Evolutionary conservation across 257 asterid species (phyloP).

Genomic region (Nyctanthes arbortristis): DNA sequence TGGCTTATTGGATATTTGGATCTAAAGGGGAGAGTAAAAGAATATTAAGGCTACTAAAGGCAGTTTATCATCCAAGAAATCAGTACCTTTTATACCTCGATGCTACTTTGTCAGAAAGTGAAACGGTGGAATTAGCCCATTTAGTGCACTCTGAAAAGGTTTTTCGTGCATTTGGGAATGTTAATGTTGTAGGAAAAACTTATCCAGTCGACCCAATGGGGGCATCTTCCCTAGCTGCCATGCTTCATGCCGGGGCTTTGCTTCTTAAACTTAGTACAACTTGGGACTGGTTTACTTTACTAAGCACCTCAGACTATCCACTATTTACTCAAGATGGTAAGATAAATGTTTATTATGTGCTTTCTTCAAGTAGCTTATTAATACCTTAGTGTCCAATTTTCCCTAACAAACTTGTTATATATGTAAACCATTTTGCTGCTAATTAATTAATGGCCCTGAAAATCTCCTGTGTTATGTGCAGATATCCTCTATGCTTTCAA

Average conservation of each 20-base stretch:
- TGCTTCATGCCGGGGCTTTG: conserved; percentile 62
- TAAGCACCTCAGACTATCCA: conserved; percentile 58
- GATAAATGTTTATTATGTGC: too few relatives aligned
- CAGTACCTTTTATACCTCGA: conserved; percentile 58
- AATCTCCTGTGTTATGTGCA: conserved; percentile 28
- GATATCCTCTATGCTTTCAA: conserved; percentile 57
- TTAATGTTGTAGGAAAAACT: conserved; percentile 45
- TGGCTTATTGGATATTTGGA: conserved; percentile 64
- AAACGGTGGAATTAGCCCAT: conserved; percentile 34
- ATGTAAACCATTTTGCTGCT: too few relatives aligned
- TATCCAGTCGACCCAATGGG: conserved; percentile 45
- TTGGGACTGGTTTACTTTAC: conserved; percentile 64
- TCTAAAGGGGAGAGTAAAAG: conserved; percentile 39
- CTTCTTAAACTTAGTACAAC: conserved; percentile 35
- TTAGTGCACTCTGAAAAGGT: conserved; percentile 25
- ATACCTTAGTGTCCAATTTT: too few relatives aligned
- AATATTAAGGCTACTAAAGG: conserved; percentile 48
- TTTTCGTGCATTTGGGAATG: conserved; percentile 51
- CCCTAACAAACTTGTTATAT: too few relatives aligned
- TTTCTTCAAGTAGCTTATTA: too few relatives aligned
- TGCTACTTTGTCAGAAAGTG: conserved; percentile 25
- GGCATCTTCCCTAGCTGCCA: conserved; percentile 54
- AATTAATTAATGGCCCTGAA: not conserved
- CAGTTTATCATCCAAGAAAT: conserved; percentile 60
- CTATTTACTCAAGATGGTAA: conserved; percentile 60